A percentile compares a stretch with the other conserved stretches of the same genome.
Evolutionary conservation across 2,329 filamentous ascomycete species (phyloP).

Genomic region (Stenocarpella maydis): DNA sequence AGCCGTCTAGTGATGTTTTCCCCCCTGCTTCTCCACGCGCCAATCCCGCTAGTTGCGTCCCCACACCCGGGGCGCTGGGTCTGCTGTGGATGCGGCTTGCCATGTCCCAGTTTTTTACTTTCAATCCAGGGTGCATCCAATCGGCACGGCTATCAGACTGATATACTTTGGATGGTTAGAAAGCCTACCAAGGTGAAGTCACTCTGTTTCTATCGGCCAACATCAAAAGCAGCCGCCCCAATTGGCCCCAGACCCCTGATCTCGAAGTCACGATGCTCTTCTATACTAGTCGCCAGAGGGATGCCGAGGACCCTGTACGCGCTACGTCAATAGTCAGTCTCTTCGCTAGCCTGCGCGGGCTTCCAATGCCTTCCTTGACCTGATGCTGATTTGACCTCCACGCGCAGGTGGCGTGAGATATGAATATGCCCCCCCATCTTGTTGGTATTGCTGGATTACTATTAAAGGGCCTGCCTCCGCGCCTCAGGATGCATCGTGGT

Average conservation of each 20-base stretch:
- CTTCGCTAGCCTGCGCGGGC: constrained; percentile 4
- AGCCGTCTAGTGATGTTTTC: constrained; percentile 16
- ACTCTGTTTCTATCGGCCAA: no score
- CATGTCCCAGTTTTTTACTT: no score
- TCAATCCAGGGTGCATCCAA: no score
- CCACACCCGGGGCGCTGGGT: constrained; percentile 13
- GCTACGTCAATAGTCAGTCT: constrained; percentile 14
- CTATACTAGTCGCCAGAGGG: no score
- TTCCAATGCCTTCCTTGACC: not conserved
- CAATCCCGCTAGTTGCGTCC: not conserved
- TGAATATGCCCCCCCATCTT: not conserved
- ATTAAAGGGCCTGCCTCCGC: not conserved
- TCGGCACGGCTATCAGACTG: no score
- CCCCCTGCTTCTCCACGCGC: constrained; percentile 4
- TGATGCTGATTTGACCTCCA: constrained; percentile 14
- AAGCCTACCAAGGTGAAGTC: no score
- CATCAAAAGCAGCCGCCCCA: no score
- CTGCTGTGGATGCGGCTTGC: constrained; percentile 19
- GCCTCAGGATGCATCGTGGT: not conserved
- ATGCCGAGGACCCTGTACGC: not conserved
- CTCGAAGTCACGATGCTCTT: no score
- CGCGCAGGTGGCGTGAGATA: constrained; percentile 15
- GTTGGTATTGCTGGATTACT: not conserved
- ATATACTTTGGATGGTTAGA: no score
- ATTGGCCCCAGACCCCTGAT: no score